Conservation (phyloP, 108 stramenopile species). For the Poteriospumella lacustris region DNA sequence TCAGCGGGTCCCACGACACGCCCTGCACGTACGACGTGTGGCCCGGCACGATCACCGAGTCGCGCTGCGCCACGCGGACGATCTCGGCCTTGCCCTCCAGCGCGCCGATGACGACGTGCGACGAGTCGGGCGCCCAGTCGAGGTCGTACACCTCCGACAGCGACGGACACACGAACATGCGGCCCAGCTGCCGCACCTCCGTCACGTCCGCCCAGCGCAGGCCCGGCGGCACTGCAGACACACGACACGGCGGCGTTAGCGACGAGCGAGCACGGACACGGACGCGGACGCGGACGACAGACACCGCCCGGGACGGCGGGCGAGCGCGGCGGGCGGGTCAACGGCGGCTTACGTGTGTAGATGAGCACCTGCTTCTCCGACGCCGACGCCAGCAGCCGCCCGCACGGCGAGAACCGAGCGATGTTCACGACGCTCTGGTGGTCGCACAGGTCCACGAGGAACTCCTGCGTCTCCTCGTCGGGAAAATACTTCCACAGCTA, state of each 20-base stretch:
- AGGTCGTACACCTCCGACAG: constrained; percentile 48
- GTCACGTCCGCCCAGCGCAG: background rate
- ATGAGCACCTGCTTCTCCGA: constrained; percentile 13
- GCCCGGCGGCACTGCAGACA: too few relatives aligned
- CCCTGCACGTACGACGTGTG: constrained; percentile 51
- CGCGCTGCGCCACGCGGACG: constrained; percentile 32
- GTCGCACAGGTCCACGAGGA: background rate
- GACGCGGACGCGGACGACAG: too few relatives aligned
- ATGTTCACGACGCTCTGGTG: constrained; percentile 6
- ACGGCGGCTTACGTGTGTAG: background rate
- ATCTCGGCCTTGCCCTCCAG: constrained; percentile 49
- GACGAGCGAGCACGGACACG: too few relatives aligned
- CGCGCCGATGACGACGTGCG: constrained; percentile 35
- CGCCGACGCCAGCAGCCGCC: constrained; percentile 15
- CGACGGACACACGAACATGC: constrained; percentile 30
- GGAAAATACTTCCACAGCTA: background rate
- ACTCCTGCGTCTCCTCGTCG: background rate
- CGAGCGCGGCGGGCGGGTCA: background rate
- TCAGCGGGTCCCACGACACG: constrained; percentile 50
- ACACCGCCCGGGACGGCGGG: too few relatives aligned
- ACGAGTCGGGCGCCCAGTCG: constrained; percentile 44
- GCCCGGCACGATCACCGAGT: constrained; percentile 34
- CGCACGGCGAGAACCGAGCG: constrained; percentile 24
- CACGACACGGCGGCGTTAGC: too few relatives aligned
- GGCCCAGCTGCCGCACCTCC: background rate